Percentiles rank a stretch among this genome's conserved stretches.
phyloP scores from a whole-genome alignment of 257 asterid species.

The Dorcoceras hygrometricum region DNA sequence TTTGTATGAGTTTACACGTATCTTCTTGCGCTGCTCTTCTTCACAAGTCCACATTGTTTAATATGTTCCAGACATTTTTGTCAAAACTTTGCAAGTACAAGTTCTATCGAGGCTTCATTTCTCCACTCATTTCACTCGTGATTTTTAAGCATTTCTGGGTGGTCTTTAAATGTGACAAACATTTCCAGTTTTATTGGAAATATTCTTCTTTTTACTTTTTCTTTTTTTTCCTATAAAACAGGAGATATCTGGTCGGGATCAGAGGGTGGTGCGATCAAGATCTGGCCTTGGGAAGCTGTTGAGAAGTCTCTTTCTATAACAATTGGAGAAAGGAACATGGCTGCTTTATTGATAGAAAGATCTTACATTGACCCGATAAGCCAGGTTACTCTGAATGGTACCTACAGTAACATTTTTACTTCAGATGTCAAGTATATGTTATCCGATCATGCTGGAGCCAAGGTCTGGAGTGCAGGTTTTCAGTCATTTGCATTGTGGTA shows the following conservation, averaged over 20 bases:
- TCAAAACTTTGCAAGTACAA: constrained; percentile 8
- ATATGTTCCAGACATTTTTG: neutral
- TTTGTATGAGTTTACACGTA: neutral
- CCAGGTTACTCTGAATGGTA: constrained; percentile 61
- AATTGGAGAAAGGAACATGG: constrained; percentile 77
- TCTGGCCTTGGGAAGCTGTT: constrained; percentile 98
- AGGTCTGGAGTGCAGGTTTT: constrained; percentile 82
- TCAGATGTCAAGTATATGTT: constrained; percentile 74
- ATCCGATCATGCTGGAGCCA: constrained; percentile 70
- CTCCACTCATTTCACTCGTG: constrained; percentile 2
- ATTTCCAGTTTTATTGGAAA: too few species aligned
- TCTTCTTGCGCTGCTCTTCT: constrained; percentile 8
- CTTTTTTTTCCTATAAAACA: constrained; percentile 37
- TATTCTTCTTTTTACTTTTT: constrained; percentile 1
- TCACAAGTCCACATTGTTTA: constrained; percentile 14
- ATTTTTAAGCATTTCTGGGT: neutral
- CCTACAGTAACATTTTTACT: constrained; percentile 59
- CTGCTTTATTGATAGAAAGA: constrained; percentile 78
- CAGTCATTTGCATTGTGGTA: constrained; percentile 85
- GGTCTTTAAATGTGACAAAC: too few species aligned
- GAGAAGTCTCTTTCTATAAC: constrained; percentile 67
- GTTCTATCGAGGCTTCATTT: constrained; percentile 22
- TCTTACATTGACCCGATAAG: constrained; percentile 80
- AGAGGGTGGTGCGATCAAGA: constrained; percentile 80
- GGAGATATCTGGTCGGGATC: constrained; percentile 98